phyloP scores from a whole-genome alignment of 495 filamentous ascomycete genomes.

The Lineolata rhizophorae region DNA sequence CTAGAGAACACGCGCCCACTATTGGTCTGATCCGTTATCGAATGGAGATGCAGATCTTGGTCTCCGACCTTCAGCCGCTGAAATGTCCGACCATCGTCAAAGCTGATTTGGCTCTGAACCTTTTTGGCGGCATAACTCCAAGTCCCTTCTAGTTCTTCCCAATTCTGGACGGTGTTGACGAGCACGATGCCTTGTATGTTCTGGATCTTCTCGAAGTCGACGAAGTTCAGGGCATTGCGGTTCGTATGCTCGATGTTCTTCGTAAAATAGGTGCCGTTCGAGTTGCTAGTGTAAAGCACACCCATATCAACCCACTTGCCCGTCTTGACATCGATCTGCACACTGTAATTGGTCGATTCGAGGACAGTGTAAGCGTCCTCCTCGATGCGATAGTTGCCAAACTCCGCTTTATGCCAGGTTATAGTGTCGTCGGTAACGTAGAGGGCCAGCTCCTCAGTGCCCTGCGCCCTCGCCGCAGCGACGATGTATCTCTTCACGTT shows the following conservation, averaged over 20 bases:
- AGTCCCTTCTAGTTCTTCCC: conserved; percentile 42
- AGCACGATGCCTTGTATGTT: conserved; percentile 79
- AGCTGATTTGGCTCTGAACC: conserved; percentile 60
- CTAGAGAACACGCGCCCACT: conserved; percentile 81
- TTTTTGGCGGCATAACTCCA: conserved; percentile 31
- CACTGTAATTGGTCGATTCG: conserved; percentile 90
- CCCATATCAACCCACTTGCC: conserved; percentile 44
- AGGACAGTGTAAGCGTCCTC: conserved; percentile 83
- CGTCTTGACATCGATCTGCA: conserved; percentile 83
- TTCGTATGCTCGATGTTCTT: conserved; percentile 83
- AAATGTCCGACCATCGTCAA: conserved; percentile 78
- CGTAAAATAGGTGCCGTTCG: conserved; percentile 86
- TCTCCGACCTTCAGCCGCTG: conserved; percentile 36
- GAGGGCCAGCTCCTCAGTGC: conserved; percentile 74
- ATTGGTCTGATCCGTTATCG: conserved; percentile 60
- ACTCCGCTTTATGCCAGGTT: conserved; percentile 82
- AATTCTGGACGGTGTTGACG: conserved; percentile 77
- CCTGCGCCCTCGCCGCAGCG: conserved; percentile 52
- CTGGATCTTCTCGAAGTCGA: conserved; percentile 85
- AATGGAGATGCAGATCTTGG: conserved; percentile 60
- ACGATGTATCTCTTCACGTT: conserved; percentile 69
- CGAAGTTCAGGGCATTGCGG: conserved; percentile 40
- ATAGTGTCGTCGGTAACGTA: conserved; percentile 60
- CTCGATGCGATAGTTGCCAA: conserved; percentile 56
- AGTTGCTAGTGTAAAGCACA: conserved; percentile 78